Conservation (phyloP, 2,329 filamentous ascomycete genomes). For the Aaosphaeria pasadenensis region DNA sequence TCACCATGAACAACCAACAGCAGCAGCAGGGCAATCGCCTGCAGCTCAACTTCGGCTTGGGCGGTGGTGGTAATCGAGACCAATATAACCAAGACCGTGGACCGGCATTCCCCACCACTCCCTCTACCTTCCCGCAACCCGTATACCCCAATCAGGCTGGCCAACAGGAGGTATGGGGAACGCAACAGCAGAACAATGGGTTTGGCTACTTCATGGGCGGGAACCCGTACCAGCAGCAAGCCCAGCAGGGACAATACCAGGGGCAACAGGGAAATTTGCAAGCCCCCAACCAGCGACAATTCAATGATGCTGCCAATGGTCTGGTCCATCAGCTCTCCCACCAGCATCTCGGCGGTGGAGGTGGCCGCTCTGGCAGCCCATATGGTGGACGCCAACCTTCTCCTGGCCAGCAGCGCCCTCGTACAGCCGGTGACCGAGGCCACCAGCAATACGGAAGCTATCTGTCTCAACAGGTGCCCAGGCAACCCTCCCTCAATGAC, state of each 20-base stretch:
- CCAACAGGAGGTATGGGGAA: conserved; percentile 60
- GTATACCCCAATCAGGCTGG: conserved; percentile 63
- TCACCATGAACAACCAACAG: conserved; percentile 37
- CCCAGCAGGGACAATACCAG: conserved; percentile 44
- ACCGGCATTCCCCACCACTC: conserved; percentile 63
- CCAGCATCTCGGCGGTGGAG: conserved; percentile 73
- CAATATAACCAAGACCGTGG: conserved; percentile 43
- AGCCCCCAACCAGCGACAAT: conserved; percentile 53
- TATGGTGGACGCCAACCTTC: conserved; percentile 65
- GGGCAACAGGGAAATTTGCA: conserved; percentile 48
- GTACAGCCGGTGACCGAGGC: conserved; percentile 71
- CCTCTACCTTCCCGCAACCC: conserved; percentile 93
- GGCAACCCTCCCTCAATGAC: conserved; percentile 53
- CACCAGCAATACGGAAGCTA: conserved; percentile 64
- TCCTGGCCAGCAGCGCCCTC: conserved; percentile 68
- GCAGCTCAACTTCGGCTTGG: conserved; percentile 52
- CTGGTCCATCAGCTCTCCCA: conserved; percentile 95
- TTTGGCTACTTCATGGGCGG: conserved; percentile 38
- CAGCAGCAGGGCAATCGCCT: conserved; percentile 44
- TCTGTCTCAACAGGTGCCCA: conserved; percentile 65
- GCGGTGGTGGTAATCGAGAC: conserved; percentile 32
- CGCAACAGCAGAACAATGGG: conserved; percentile 42
- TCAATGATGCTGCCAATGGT: conserved; percentile 83
- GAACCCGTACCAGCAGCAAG: conserved; percentile 30
- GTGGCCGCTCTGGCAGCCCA: conserved; percentile 59